Percentiles rank a stretch among this genome's conserved stretches.
These are phyloP conservation scores for Cryphonectria carpinicola DNA, from an alignment of 2,329 filamentous ascomycete genomes.

Conservation along the genomic window DNA sequence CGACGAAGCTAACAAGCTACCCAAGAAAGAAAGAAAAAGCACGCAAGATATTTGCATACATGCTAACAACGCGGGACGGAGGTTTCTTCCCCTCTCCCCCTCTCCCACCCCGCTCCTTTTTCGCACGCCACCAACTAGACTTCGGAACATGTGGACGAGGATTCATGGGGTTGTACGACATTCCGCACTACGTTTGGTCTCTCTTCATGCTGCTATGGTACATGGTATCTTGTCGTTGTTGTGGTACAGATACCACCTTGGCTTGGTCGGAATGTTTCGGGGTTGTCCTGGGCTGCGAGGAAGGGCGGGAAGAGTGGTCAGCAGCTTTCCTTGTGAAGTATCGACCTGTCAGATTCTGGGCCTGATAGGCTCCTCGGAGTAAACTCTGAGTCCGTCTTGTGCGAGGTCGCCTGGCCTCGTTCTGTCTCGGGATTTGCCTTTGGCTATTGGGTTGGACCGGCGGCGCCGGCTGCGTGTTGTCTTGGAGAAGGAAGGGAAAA, in stretches of 20 bases:
- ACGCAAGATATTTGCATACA: not conserved
- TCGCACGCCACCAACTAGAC: not conserved
- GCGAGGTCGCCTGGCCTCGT: not conserved
- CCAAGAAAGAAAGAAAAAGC: not conserved
- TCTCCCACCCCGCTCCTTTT: not conserved
- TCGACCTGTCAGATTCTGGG: not conserved
- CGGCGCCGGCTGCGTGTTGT: not conserved
- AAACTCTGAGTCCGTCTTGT: not conserved
- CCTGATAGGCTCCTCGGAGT: not conserved
- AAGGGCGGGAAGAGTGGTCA: not conserved
- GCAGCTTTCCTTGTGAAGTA: not conserved
- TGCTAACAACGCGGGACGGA: not conserved
- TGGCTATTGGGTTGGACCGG: not conserved
- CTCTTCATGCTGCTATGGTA: not conserved
- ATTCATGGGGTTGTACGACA: not conserved
- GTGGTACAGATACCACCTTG: not conserved
- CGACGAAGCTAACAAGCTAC: not conserved
- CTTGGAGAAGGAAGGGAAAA: not conserved
- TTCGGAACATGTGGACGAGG: not conserved
- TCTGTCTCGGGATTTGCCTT: not conserved
- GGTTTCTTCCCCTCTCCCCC: not conserved
- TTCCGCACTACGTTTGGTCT: not conserved
- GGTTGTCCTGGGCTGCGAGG: not conserved
- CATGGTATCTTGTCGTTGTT: not conserved
- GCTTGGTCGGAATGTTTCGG: not conserved